Evolutionary conservation across 257 asterid species (phyloP).

Genomic region (Solanum chaucha): DNA sequence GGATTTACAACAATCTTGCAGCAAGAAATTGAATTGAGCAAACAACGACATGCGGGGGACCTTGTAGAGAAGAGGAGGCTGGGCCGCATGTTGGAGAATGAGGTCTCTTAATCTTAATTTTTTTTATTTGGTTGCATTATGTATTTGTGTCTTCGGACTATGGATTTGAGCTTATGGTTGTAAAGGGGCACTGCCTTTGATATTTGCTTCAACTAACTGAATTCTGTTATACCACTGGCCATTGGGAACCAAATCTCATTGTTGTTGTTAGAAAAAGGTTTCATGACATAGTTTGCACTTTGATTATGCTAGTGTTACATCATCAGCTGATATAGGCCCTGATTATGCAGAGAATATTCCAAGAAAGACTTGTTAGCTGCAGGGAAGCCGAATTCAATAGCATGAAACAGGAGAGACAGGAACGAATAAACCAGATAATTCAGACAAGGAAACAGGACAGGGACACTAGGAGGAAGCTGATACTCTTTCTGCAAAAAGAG

Average conservation of each 20-base stretch:
- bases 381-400: background rate
- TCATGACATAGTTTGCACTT: background rate
- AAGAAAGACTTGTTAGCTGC: background rate
- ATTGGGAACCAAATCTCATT: background rate
- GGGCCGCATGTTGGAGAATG: background rate
- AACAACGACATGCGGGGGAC: background rate
- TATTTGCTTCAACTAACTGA: background rate
- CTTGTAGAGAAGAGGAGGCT: background rate
- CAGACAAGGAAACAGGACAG: constrained; percentile 52
- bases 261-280: background rate
- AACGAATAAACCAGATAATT: constrained; percentile 33
- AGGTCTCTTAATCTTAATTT: background rate
- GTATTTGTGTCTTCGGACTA: background rate
- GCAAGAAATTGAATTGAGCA: background rate
- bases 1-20: background rate
- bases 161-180: background rate
- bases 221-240: background rate
- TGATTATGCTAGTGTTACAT: background rate
- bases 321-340: background rate
- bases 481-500: constrained; percentile 44
- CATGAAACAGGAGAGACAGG: constrained; percentile 17
- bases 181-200: background rate
- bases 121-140: background rate
- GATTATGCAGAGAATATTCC: background rate
- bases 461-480: constrained; percentile 54